These are phyloP conservation scores for Moringa oleifera DNA, from an alignment of 345 rosid species.

Conservation along the genomic window DNA sequence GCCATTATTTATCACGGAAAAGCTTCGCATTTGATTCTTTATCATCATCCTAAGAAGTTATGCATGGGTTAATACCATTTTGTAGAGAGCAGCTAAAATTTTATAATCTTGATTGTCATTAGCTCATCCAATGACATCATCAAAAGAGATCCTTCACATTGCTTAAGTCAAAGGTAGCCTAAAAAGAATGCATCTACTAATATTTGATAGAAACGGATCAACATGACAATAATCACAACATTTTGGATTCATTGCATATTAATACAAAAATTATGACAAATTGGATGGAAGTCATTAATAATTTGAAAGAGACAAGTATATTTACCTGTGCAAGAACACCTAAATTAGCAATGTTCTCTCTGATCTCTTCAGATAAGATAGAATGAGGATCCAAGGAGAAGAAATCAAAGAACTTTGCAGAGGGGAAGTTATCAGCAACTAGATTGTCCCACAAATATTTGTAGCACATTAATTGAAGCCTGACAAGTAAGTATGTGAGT, in stretches of 20 bases:
- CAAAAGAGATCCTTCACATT: too few species aligned
- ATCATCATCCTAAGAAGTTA: neutral
- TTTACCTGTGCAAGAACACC: constrained; percentile 61
- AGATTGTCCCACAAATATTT: constrained; percentile 72
- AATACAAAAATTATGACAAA: neutral
- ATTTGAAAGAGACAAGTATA: neutral
- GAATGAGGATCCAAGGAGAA: constrained; percentile 49
- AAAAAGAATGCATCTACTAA: too few species aligned
- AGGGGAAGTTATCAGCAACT: constrained; percentile 45
- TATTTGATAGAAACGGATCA: too few species aligned
- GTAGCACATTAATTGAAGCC: constrained; percentile 86
- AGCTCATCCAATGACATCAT: too few species aligned
- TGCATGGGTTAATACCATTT: neutral
- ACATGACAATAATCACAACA: neutral
- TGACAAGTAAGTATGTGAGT: constrained; percentile 13
- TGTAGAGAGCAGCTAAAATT: too few species aligned
- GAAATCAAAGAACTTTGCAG: constrained; percentile 39
- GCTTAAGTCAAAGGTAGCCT: too few species aligned
- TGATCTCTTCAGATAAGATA: constrained; percentile 52
- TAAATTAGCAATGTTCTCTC: constrained; percentile 38
- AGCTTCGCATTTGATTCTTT: neutral
- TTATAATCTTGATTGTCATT: too few species aligned
- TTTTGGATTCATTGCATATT: too few species aligned
- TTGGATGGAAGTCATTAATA: neutral
- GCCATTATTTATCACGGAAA: neutral